Percentiles rank a stretch among this genome's conserved stretches.
phyloP scores from a whole-genome alignment of 2,329 filamentous ascomycete species.

The Aureobasidium sp. region DNA sequence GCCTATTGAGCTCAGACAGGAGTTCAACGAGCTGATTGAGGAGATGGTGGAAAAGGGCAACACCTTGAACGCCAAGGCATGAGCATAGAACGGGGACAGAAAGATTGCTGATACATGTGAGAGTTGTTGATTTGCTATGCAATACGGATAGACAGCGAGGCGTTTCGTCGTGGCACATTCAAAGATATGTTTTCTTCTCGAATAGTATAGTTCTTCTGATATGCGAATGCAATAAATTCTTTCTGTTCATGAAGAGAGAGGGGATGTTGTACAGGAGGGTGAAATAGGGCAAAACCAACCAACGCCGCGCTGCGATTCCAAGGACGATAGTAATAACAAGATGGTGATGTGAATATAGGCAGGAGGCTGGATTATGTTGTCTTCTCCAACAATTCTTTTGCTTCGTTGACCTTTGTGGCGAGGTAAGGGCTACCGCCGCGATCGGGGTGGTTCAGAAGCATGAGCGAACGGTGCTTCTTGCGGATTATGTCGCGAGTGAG shows the following conservation, averaged over 20 bases:
- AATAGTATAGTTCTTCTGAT: neutral
- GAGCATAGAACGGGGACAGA: constrained; percentile 10
- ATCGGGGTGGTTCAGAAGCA: constrained; percentile 97
- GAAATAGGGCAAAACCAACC: neutral
- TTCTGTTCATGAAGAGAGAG: neutral
- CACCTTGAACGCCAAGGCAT: constrained; percentile 27
- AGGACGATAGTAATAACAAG: neutral
- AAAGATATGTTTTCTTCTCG: neutral
- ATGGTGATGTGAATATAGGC: neutral
- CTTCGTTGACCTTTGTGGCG: constrained; percentile 97
- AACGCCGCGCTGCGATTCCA: constrained; percentile 3
- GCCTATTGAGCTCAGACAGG: constrained; percentile 59
- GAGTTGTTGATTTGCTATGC: neutral
- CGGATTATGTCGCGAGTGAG: constrained; percentile 89
- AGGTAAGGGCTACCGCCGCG: constrained; percentile 93
- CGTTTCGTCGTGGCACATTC: neutral
- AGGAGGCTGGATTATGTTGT: constrained; percentile 13
- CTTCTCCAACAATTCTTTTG: constrained; percentile 93
- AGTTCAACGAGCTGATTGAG: constrained; percentile 59
- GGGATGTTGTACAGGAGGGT: neutral
- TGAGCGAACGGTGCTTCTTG: constrained; percentile 89
- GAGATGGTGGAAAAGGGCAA: constrained; percentile 47
- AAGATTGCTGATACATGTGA: neutral
- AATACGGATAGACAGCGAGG: constrained; percentile 10
- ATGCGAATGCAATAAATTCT: neutral